Base-by-base conservation (phyloP, 2,329 filamentous ascomycete species). In the Cytospora piceicola region DNA sequence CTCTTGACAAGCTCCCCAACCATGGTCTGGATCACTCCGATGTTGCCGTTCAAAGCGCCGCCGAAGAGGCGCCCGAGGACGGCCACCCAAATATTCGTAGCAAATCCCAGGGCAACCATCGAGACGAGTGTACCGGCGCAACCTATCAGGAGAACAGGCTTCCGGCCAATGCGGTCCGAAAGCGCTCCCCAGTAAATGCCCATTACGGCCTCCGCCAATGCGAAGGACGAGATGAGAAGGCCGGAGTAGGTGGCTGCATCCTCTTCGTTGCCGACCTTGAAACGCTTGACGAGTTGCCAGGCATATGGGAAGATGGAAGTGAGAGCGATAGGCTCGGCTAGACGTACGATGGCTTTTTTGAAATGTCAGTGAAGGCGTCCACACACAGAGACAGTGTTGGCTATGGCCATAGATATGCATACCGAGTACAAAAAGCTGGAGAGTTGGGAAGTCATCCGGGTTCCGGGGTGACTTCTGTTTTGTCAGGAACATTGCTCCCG, bases 301-400 rank as follows among this genome's bases (percentile, higher is more conserved):
- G 92, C 92, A 77, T 97, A 97, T 24, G 94, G 94, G 73, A 94
- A 96, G 77, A 97, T 95, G 74, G 92, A 95, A 1, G 93, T 97
- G 69, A 97, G 85, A 59, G 94, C 93, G 72, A 97, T 94, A 27
- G 94, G 94, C 78, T 97, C 94, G 61, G 93, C 92, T 71, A 97
- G 87, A 69, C 94, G 92, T 75, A 96, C 94, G 82, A 97, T 92
- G 76, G 93, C 93, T 96, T 72, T 96, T 72, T 32, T 27, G 3
- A 22, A 29, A 12, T 36, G 61, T 64, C 20, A 63, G 58, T 42
- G 14, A 17, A 11, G 53, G 24, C 34, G 11, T 15, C 3, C 12
- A 14, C 34, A 36, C 34, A 9, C 46, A n/a, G 3, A 32, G 27
- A 29, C 15, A 17, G 15, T 24, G 1, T 7, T 32, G 62, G 46